Percentiles rank a stretch among this genome's conserved stretches.
Conservation (phyloP, 371 early-diverging fungal genomes). For the Syncephalis fuscata region DNA sequence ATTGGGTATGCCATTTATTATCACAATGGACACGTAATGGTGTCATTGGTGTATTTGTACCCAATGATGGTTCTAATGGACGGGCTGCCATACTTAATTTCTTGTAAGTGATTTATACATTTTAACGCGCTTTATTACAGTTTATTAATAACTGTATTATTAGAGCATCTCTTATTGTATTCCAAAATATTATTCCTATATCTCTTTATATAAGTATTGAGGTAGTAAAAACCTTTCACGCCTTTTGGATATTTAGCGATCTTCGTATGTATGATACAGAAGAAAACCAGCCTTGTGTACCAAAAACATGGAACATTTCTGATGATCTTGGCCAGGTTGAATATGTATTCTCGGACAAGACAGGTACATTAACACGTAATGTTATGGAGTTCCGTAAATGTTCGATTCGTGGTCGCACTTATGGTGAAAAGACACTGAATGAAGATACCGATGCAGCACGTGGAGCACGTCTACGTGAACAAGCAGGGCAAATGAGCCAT, state of each 20-base stretch:
- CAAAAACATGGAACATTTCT: slow-evolving; percentile 79
- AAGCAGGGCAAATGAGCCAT: slow-evolving; percentile 10
- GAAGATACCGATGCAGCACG: slow-evolving; percentile 39
- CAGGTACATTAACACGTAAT: slow-evolving; percentile 92
- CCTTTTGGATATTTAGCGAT: slow-evolving; percentile 75
- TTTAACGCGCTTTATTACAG: no score
- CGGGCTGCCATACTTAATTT: slow-evolving; percentile 34
- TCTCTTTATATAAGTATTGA: slow-evolving; percentile 93
- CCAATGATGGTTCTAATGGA: neutral
- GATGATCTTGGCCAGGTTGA: slow-evolving; percentile 91
- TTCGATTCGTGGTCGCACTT: slow-evolving; percentile 50
- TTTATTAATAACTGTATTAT: slow-evolving; percentile 1
- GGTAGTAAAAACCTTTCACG: slow-evolving; percentile 51
- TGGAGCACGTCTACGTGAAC: slow-evolving; percentile 23
- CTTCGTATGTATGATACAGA: slow-evolving; percentile 67
- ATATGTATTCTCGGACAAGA: slow-evolving; percentile 89
- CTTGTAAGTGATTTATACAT: slow-evolving; percentile 18
- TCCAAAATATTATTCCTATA: slow-evolving; percentile 93
- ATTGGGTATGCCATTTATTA: slow-evolving; percentile 38
- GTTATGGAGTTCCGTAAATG: slow-evolving; percentile 77
- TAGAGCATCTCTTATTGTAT: slow-evolving; percentile 69
- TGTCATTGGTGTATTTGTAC: neutral
- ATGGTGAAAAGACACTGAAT: slow-evolving; percentile 41
- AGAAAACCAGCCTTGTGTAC: slow-evolving; percentile 43
- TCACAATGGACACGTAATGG: slow-evolving; percentile 10